Base-by-base conservation (phyloP, 331 rosid genomes). In the Ulmus americana region DNA sequence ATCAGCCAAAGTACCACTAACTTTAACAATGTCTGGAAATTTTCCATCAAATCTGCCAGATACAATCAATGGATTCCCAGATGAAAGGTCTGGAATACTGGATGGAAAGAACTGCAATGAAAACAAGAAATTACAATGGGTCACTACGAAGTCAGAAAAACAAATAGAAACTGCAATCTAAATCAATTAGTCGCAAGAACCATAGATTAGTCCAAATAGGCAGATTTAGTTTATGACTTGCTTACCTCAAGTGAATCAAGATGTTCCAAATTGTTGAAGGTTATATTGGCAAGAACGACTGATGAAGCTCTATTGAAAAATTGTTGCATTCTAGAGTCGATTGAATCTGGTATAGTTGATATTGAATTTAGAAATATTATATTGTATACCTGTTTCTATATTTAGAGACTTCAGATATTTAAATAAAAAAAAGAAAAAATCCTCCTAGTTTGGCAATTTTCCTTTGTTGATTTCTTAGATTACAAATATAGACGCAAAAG, bases 11-110 rank as follows among this genome's bases (percentile, higher is more conserved):
- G 78, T 85, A 65, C 98, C 97, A 43, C 77, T 69, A 42, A 87
- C 80, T 82, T 80, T 77, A 49, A 92, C 54, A 20, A 69, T 63
- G 39, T 76, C 78, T 6, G 98, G 95, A 75, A 92, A 77, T 51
- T 71, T 62, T 73, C 98, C 95, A 68, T 78, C 77, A 57, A 80
- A 92, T 89, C 97, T 83, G 67, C 97, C 98, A 22, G 98, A 89
- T 73, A 92, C 50, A 45, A 92, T 79, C 80, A 92, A 75, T 16
- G 95, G 95, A 77, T 76, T 79, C 74, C 67, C 85, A 63, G 63
- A 75, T 50, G 95, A 85, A 70, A 92, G 85, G 83, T 92, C 97
- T 1, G 87, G 95, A 43, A 87, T 82, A 61, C 66, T 79, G 44
- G 61, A 63, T 20, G 97, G 98, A 82, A 77, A 83, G 62, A 83